Base-by-base conservation (phyloP, 2,329 filamentous ascomycete genomes). In the Botrytis deweyae region DNA sequence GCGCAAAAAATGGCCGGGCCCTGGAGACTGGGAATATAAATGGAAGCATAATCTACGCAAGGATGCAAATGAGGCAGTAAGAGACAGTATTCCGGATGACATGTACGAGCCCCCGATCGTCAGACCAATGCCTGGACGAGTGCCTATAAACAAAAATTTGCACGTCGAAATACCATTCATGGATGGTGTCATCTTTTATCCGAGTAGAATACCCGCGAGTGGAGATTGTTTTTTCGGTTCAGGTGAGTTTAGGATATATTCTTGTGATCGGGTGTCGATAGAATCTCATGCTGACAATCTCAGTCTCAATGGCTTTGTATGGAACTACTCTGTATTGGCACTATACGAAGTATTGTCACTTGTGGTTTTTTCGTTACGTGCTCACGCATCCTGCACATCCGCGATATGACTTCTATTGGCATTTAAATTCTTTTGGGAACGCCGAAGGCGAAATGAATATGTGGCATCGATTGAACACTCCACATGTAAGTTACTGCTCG, bases 241-340 rank as follows among this genome's bases (percentile, higher is more conserved):
- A 40, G 33, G 65, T 67, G 40, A 67, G 46, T 29, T 20, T 29
- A 2, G 3, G 16, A 25, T 33, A 25, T 38, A 58, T 29, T n/a
- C 14, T 55, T 58, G 29, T 58, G 29, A 12, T 5, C 29, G 14
- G 14, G 9, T n/a, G 12, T 44, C 9, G 33, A 16, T 33, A 9
- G 55, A 38, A 42, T 33, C 38, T 25, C 14, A n/a, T 33, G n/a
- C 52, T 69, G 20, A 69, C 12, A 10, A 38, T 58, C 6, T 42
- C 46, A 69, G 66, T 69, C 25, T 69, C 66, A 1, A 58, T 58
- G 49, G 49, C 49, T 33, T n/a, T 69, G 29, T 69, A 69, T 58
- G 66, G 49, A 42, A 42, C 66, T 20, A 42, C 25, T 12, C 20
- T 33, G 12, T 69, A 25, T 42, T 69, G 66, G 66, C 49, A 69